Conservation (phyloP, 768 basidiomycete species). For the Mycena belliarum region DNA sequence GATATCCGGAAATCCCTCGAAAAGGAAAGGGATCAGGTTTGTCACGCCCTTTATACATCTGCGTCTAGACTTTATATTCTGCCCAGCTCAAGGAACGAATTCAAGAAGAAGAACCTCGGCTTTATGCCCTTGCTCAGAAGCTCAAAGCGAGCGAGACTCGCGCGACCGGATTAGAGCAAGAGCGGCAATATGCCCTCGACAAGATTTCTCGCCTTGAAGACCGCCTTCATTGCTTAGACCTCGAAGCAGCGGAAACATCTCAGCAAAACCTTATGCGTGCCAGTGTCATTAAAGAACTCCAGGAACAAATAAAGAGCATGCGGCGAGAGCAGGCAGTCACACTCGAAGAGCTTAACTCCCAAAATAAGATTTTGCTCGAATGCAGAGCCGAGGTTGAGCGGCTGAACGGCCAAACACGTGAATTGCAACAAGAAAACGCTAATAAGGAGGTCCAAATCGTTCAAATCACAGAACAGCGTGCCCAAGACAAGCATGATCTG, state of each 20-base stretch:
- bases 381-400: slow-evolving; percentile 61
- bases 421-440: slow-evolving; percentile 78
- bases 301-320: slow-evolving; percentile 53
- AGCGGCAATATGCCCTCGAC: slow-evolving; percentile 55
- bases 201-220: slow-evolving; percentile 57
- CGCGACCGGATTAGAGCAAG: slow-evolving; percentile 51
- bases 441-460: slow-evolving; percentile 79
- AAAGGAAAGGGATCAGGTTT: slow-evolving; percentile 55
- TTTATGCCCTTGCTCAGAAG: slow-evolving; percentile 44
- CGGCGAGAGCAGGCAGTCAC: slow-evolving; percentile 54
- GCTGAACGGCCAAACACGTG: slow-evolving; percentile 61
- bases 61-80: neutral
- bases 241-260: slow-evolving; percentile 49
- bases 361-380: slow-evolving; percentile 44
- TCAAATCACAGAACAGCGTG: slow-evolving; percentile 65
- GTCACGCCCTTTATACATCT: slow-evolving; percentile 14
- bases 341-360: slow-evolving; percentile 46
- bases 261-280: slow-evolving; percentile 50
- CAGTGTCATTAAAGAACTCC: slow-evolving; percentile 51
- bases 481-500: slow-evolving; percentile 74
- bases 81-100: slow-evolving; percentile 53
- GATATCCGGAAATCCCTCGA: slow-evolving; percentile 53
- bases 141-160: slow-evolving; percentile 57
- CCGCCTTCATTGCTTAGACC: slow-evolving; percentile 53
- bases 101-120: slow-evolving; percentile 50